Conservation (phyloP, 2,329 filamentous ascomycete species). For the Penicillium sp. region DNA sequence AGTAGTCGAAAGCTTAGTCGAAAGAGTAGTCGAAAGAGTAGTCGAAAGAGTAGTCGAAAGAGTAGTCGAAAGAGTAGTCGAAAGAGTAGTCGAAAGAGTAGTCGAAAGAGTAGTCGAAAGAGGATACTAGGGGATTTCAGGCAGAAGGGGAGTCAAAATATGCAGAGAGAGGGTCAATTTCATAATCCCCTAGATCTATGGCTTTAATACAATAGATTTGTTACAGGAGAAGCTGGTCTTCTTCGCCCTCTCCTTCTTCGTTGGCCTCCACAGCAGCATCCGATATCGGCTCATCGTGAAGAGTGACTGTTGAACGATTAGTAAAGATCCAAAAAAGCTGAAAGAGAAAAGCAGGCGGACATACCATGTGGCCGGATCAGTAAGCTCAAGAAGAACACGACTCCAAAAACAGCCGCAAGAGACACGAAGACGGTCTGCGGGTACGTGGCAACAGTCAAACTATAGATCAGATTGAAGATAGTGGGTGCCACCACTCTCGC, state of each 20-base stretch:
- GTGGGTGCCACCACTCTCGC: constrained; percentile 77
- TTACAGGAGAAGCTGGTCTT: constrained; percentile 13
- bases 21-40: too few relatives aligned
- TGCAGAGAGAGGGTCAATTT: too few relatives aligned
- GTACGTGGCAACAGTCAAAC: constrained; percentile 73
- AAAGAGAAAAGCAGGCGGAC: constrained; percentile 37
- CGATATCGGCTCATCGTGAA: constrained; percentile 15
- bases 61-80: too few relatives aligned
- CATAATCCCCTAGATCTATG: too few relatives aligned
- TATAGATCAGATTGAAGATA: constrained; percentile 84
- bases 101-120: too few relatives aligned
- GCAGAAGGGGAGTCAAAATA: too few relatives aligned
- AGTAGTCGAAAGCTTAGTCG: too few relatives aligned
- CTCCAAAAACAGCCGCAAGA: constrained; percentile 65
- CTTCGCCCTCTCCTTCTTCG: constrained; percentile 23
- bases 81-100: too few relatives aligned
- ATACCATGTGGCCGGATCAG: constrained; percentile 74
- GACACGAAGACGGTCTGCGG: constrained; percentile 83
- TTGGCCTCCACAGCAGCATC: constrained; percentile 24
- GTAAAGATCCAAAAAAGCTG: neutral
- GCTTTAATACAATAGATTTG: neutral
- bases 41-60: too few relatives aligned
- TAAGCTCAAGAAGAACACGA: constrained; percentile 68
- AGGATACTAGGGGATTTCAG: too few relatives aligned
- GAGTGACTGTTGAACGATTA: constrained; percentile 22